Evolutionary conservation across 768 basidiomycete species (phyloP).

Genomic region (Tremella yokohamensis): DNA sequence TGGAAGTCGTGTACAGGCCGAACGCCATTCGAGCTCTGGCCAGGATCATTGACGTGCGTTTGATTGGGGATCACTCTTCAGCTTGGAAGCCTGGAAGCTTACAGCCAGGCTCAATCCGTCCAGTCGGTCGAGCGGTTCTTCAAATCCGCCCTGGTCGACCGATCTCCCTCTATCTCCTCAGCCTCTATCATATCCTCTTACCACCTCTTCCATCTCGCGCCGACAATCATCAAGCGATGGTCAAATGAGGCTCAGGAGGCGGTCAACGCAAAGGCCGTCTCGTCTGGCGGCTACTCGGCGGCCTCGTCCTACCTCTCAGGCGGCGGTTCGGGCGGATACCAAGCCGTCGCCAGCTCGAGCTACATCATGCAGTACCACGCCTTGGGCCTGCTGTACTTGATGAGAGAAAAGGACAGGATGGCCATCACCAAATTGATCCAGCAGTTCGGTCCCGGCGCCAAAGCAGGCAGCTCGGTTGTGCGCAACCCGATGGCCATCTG

Average conservation of each 20-base stretch:
- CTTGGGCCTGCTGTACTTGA: slow-evolving; percentile 84
- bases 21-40: slow-evolving; percentile 96
- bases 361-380: slow-evolving; percentile 97
- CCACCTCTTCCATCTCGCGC: slow-evolving; percentile 87
- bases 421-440: slow-evolving; percentile 99
- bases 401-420: slow-evolving; percentile 97
- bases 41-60: slow-evolving; percentile 91
- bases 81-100: neutral
- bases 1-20: slow-evolving; percentile 95
- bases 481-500: slow-evolving; percentile 97
- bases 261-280: slow-evolving; percentile 76
- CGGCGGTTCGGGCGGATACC: slow-evolving; percentile 60
- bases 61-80: neutral
- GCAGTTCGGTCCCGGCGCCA: slow-evolving; percentile 60
- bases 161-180: slow-evolving; percentile 89
- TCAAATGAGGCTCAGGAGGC: slow-evolving; percentile 99
- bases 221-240: slow-evolving; percentile 97
- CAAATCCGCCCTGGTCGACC: slow-evolving; percentile 97
- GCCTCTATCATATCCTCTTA: slow-evolving; percentile 96
- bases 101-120: slow-evolving; percentile 52
- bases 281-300: slow-evolving; percentile 47
- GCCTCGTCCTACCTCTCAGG: slow-evolving; percentile 38
- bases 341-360: slow-evolving; percentile 80
- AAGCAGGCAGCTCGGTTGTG: slow-evolving; percentile 76
- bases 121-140: slow-evolving; percentile 99